Conservation (phyloP, 768 basidiomycete genomes). For the Tubosaeta sp. region DNA sequence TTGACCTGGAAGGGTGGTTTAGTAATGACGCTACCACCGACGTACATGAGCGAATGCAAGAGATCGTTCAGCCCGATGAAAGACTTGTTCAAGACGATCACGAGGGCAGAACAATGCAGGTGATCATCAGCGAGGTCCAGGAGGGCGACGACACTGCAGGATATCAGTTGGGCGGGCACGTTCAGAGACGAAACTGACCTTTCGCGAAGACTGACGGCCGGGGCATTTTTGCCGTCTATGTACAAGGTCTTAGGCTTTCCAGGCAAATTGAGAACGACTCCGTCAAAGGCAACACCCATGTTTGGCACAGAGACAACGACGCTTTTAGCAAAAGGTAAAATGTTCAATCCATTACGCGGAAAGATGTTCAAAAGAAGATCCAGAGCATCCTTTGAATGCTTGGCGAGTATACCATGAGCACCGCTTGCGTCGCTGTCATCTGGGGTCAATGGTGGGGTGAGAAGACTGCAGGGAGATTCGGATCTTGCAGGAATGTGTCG, state of each 20-base stretch:
- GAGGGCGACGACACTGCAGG: constrained; percentile 73
- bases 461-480: constrained; percentile 39
- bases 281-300: constrained; percentile 68
- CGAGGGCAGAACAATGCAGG: constrained; percentile 69
- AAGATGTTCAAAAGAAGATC: constrained; percentile 78
- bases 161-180: constrained; percentile 1
- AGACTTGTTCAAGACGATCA: constrained; percentile 75
- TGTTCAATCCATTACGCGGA: constrained; percentile 63
- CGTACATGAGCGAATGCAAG: constrained; percentile 89
- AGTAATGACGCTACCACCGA: constrained; percentile 82
- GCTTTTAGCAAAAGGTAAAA: constrained; percentile 69
- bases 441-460: constrained; percentile 78
- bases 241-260: constrained; percentile 72
- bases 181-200: constrained; percentile 45
- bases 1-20: constrained; percentile 74
- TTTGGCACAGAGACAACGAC: constrained; percentile 69
- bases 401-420: constrained; percentile 38
- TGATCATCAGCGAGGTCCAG: constrained; percentile 86
- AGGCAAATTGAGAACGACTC: constrained; percentile 72
- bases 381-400: constrained; percentile 59
- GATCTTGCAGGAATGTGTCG: constrained; percentile 41
- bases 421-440: constrained; percentile 51
- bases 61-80: constrained; percentile 68
- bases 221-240: constrained; percentile 79
- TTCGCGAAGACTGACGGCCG: constrained; percentile 75